These are phyloP conservation scores for Stephania yunnanensis DNA, from an alignment of 164 flowering plant species.

Conservation along the genomic window DNA sequence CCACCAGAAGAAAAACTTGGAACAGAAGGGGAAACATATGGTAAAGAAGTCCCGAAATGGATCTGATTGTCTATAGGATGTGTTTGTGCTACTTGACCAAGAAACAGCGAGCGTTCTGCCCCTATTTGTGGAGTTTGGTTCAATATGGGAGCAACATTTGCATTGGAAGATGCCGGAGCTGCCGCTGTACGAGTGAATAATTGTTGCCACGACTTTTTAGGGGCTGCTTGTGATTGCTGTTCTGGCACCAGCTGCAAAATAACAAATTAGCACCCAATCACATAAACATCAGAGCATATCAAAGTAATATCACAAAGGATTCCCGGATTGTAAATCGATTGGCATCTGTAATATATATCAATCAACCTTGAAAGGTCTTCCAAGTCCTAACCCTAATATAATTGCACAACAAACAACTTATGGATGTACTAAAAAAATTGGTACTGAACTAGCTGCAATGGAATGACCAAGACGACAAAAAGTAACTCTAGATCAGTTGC, in stretches of 20 bases:
- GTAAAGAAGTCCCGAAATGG: slow-evolving; percentile 51
- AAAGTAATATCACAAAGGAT: background rate
- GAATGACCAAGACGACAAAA: background rate
- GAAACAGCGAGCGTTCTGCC: slow-evolving; percentile 26
- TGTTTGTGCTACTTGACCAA: slow-evolving; percentile 30
- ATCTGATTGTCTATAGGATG: slow-evolving; percentile 54
- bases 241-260: slow-evolving; percentile 42
- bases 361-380: background rate
- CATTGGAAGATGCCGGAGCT: slow-evolving; percentile 34
- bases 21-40: slow-evolving; percentile 43
- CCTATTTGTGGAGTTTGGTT: slow-evolving; percentile 37
- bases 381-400: background rate
- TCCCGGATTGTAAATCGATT: background rate
- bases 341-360: background rate
- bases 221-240: slow-evolving; percentile 38
- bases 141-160: slow-evolving; percentile 52
- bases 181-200: slow-evolving; percentile 67
- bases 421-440: background rate
- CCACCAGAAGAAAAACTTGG: slow-evolving; percentile 30
- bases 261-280: background rate
- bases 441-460: background rate
- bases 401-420: background rate
- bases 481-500: too few relatives aligned
- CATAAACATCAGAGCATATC: slow-evolving; percentile 4
- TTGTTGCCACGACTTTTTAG: slow-evolving; percentile 89